Conservation (phyloP, 1,284 basidiomycete species). For the Papiliotrema terrestris region DNA sequence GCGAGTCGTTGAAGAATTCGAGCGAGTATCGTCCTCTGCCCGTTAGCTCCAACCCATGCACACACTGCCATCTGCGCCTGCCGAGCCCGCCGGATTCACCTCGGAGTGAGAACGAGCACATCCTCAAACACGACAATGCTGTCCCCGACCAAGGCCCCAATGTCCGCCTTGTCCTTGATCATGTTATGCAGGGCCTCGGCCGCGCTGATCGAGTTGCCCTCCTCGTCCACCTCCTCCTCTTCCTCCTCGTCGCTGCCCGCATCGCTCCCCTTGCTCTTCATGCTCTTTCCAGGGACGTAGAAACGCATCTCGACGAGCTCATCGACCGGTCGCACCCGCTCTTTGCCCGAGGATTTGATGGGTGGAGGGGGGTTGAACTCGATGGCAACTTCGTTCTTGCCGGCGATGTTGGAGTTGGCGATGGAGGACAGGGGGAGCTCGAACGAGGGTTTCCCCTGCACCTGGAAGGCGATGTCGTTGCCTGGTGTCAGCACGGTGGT, state of each 20-base stretch:
- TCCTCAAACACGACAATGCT: slow-evolving; percentile 95
- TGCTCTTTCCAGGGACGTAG: slow-evolving; percentile 75
- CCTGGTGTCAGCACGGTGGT: slow-evolving; percentile 53
- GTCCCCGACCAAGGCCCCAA: slow-evolving; percentile 88
- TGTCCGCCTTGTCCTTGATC: slow-evolving; percentile 95
- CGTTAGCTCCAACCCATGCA: background rate
- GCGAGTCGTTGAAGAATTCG: slow-evolving; percentile 93
- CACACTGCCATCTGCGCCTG: too few relatives aligned
- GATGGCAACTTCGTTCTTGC: slow-evolving; percentile 93
- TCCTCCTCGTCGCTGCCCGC: slow-evolving; percentile 64
- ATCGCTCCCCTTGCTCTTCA: slow-evolving; percentile 58
- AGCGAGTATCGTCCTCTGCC: slow-evolving; percentile 88
- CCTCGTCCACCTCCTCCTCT: slow-evolving; percentile 54
- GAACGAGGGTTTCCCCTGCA: slow-evolving; percentile 86
- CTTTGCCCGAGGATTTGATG: slow-evolving; percentile 34
- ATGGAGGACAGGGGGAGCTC: slow-evolving; percentile 84
- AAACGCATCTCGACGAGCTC: slow-evolving; percentile 96
- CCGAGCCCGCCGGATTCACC: slow-evolving; percentile 35
- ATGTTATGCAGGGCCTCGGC: slow-evolving; percentile 95
- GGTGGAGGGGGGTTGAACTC: slow-evolving; percentile 68
- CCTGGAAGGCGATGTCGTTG: slow-evolving; percentile 82
- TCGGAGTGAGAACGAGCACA: slow-evolving; percentile 91
- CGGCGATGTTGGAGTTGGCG: slow-evolving; percentile 96
- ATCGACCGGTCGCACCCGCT: slow-evolving; percentile 58
- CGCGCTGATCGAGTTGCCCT: slow-evolving; percentile 63